These are phyloP conservation scores for Magnaporthiopsis poae DNA, from an alignment of 2,329 filamentous ascomycete genomes.

Conservation along the genomic window DNA sequence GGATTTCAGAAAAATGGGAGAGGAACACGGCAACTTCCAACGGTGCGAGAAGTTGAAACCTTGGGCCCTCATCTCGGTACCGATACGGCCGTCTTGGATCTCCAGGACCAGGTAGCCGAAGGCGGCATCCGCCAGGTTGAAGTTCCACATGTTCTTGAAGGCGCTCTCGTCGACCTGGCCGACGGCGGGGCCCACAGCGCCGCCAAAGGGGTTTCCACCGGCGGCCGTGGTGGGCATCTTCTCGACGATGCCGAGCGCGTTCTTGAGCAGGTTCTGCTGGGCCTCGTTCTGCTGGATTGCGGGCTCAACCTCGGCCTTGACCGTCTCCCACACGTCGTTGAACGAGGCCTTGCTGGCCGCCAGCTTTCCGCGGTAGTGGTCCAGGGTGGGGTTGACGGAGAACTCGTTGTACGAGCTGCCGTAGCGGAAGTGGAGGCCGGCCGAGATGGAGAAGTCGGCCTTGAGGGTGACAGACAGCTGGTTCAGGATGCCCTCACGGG, in stretches of 20 bases:
- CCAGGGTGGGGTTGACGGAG: constrained; percentile 92
- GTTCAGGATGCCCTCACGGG: constrained; percentile 90
- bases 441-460: constrained; percentile 95
- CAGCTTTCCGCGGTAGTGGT: constrained; percentile 96
- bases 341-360: constrained; percentile 97
- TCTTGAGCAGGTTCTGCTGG: constrained; percentile 82
- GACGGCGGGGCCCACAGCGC: constrained; percentile 56
- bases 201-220: constrained; percentile 92
- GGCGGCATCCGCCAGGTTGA: constrained; percentile 92
- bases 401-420: constrained; percentile 99
- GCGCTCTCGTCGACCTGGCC: constrained; percentile 96
- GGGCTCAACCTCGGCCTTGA: constrained; percentile 89
- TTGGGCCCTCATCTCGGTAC: constrained; percentile 96
- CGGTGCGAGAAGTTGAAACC: constrained; percentile 99
- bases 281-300: constrained; percentile 89
- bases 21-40: too few relatives aligned
- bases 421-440: constrained; percentile 94
- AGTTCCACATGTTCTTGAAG: constrained; percentile 99
- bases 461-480: constrained; percentile 95
- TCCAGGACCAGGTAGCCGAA: constrained; percentile 94
- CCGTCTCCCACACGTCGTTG: constrained; percentile 98
- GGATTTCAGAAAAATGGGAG: too few relatives aligned
- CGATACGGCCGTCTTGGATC: constrained; percentile 88
- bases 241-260: constrained; percentile 84
- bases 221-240: constrained; percentile 96